Conservation (phyloP, 208 protist genomes). For the Crithidia mellificae region DNA sequence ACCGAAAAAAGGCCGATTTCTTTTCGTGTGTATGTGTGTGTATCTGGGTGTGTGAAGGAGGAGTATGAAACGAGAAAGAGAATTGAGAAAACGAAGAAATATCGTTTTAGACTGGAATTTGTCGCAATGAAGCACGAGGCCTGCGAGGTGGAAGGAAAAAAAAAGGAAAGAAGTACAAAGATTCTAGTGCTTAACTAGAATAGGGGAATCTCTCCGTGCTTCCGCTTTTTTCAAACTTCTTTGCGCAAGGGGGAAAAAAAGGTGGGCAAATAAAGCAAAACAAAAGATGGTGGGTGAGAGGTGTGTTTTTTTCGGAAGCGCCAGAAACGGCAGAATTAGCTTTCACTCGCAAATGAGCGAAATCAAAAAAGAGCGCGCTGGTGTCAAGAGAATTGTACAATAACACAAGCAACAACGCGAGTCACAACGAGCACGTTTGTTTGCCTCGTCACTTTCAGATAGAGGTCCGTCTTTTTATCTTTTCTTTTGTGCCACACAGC, state of each 20-base stretch:
- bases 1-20: not conserved
- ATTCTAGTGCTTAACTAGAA: conserved; percentile 12
- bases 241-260: not conserved
- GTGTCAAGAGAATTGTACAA: too few species aligned
- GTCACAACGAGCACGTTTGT: too few species aligned
- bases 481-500: too few species aligned
- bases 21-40: not conserved
- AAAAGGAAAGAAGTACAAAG: conserved; percentile 4
- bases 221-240: not conserved
- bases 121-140: not conserved
- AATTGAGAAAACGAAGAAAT: not conserved
- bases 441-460: too few species aligned
- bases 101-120: not conserved
- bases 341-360: too few species aligned
- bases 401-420: too few species aligned
- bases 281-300: too few species aligned
- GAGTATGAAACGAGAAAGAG: not conserved
- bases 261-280: not conserved
- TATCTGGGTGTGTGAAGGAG: not conserved
- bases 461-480: too few species aligned
- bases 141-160: not conserved
- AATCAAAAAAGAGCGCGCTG: too few species aligned
- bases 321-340: too few species aligned
- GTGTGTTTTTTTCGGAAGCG: too few species aligned
- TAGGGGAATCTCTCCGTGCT: not conserved